Conservation (phyloP, 805 yeast genomes). For the Candida patagonica region DNA sequence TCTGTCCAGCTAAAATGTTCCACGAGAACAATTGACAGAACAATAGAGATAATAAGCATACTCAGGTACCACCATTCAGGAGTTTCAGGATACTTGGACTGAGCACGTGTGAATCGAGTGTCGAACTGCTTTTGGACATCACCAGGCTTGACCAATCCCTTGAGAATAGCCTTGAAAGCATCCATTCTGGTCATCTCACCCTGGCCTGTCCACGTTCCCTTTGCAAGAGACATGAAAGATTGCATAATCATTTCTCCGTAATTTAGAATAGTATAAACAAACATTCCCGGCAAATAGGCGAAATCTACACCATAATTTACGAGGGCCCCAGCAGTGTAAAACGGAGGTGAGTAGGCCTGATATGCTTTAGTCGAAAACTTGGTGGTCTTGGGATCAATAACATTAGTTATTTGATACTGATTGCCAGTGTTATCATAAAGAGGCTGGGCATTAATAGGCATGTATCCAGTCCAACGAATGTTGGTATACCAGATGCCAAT, state of each 20-base stretch:
- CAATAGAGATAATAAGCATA: conserved; percentile 36
- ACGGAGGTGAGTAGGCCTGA: conserved; percentile 58
- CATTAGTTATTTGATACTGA: conserved; percentile 37
- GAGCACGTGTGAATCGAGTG: conserved; percentile 12
- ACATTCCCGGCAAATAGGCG: conserved; percentile 46
- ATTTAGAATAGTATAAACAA: conserved; percentile 30
- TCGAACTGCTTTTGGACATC: conserved; percentile 23
- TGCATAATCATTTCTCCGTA: conserved; percentile 11
- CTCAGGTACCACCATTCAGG: conserved; percentile 67
- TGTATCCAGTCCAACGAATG: conserved; percentile 48
- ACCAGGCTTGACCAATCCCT: conserved; percentile 6
- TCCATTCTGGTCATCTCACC: conserved; percentile 15
- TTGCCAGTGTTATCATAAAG: conserved; percentile 47
- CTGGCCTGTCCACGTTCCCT: conserved; percentile 11
- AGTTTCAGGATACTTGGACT: conserved; percentile 44
- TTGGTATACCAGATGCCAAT: conserved; percentile 47
- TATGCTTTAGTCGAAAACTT: conserved; percentile 40
- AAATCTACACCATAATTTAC: conserved; percentile 46
- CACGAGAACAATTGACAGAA: conserved; percentile 18
- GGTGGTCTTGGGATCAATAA: conserved; percentile 29
- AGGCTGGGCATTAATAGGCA: conserved; percentile 51
- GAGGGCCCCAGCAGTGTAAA: conserved; percentile 43
- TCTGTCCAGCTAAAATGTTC: conserved; percentile 21
- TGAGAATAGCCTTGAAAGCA: conserved; percentile 15
- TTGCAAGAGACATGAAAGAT: no score